These are phyloP conservation scores for Clonostachys rhizophaga DNA, from an alignment of 2,329 filamentous ascomycete genomes.

Conservation along the genomic window DNA sequence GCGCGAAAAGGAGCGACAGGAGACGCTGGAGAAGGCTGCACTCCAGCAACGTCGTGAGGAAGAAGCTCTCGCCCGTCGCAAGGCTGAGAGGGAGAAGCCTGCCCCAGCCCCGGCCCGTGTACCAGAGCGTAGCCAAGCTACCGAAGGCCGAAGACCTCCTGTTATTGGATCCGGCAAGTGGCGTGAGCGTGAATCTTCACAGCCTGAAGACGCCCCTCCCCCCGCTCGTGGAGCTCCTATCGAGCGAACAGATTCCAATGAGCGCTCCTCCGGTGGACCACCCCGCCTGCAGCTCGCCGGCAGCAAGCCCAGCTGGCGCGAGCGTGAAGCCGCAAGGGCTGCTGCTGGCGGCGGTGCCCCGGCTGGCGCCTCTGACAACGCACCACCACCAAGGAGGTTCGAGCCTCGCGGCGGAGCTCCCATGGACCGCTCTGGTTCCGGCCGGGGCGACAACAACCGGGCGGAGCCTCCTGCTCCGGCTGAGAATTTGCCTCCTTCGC, in stretches of 20 bases:
- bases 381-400: constrained; percentile 26
- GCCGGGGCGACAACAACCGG: constrained; percentile 32
- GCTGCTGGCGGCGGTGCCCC: constrained; percentile 19
- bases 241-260: constrained; percentile 43
- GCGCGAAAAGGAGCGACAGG: constrained; percentile 63
- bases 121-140: constrained; percentile 10
- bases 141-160: constrained; percentile 21
- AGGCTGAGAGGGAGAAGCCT: constrained; percentile 55
- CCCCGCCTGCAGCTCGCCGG: constrained; percentile 59
- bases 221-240: constrained; percentile 19
- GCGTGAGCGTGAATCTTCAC: constrained; percentile 32
- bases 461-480: constrained; percentile 34
- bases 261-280: constrained; percentile 40
- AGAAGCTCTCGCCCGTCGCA: constrained; percentile 75
- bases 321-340: constrained; percentile 57
- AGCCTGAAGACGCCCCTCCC: constrained; percentile 20
- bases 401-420: constrained; percentile 27
- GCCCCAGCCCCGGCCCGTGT: constrained; percentile 25
- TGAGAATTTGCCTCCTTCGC: constrained; percentile 47
- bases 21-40: constrained; percentile 58
- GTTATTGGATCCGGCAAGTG: constrained; percentile 31
- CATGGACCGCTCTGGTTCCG: constrained; percentile 37
- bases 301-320: constrained; percentile 66
- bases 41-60: constrained; percentile 80
- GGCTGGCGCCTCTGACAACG: constrained; percentile 22